Evolutionary conservation across 2,329 filamentous ascomycete species (phyloP), one percentile per base, ranked within the genome.

Genomic region (Beauveria brongniartii): DNA sequence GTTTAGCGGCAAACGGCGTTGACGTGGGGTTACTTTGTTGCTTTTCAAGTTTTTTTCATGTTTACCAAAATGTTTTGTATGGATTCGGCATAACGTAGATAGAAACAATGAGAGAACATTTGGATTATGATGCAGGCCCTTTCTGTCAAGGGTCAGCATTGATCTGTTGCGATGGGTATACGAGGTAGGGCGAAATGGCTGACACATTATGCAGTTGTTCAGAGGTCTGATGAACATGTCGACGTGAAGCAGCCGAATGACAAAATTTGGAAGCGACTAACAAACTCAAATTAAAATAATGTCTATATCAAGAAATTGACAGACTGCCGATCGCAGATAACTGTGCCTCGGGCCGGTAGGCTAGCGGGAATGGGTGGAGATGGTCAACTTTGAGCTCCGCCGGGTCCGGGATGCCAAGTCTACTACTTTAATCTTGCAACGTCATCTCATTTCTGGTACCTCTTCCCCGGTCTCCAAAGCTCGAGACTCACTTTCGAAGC

Each of bases 1-100:
- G 63, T 56, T 40, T 30, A 65, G 63, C 47, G 63, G 64, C 55
- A 63, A 62, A 9, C 22, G 62, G 61, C 64, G 65, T 34, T 54
- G 62, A 54, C 26, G 26, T 12, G 43, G 47, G 40, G 51, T 51
- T n/a, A 34, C 55, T 56, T 46, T 9, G 16, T n/a, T 34, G 37
- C n/a, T 48, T 30, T 41, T 50, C 1, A 14, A 16, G 34, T 24
- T 14, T 18, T 41, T 51, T 30, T 18, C n/a, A 55, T 46, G 20
- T 44, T 55, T 44, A 53, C 37, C 5, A 6, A 34, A 37, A 24
- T 47, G 18, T n/a, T 47, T 55, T 47, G 53, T 55, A 43, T 46
- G 54, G 10, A 26, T 44, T 34, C 22, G 43, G 43, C 12, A 56
- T 40, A 47, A 7, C 28, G 8, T 57, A 57, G 43, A 57, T 48